Percentiles rank a stretch among this genome's conserved stretches.
These are phyloP conservation scores for Elaeis guineensis DNA, from an alignment of 176 grass and related monocot species.

Conservation along the genomic window DNA sequence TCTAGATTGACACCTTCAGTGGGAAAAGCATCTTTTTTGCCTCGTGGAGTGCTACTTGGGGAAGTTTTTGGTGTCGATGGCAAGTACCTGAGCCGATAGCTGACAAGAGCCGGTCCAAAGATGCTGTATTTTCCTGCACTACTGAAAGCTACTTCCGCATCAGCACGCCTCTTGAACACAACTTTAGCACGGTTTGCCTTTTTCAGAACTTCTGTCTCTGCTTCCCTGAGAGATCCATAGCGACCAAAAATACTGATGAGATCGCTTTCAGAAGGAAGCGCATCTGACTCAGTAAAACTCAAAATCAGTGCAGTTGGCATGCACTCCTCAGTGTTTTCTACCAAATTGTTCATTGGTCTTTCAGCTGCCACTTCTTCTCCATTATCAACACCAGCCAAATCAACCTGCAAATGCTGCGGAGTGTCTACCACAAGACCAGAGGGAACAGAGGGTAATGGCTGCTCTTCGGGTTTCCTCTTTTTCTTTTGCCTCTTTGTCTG, in stretches of 20 bases:
- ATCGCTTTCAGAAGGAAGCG: conserved; percentile 45
- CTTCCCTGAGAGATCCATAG: conserved; percentile 40
- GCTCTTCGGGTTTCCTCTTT: conserved; percentile 13
- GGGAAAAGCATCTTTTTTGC: conserved; percentile 7
- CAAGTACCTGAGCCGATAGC: conserved; percentile 41
- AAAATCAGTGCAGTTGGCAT: conserved; percentile 30
- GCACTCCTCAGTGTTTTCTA: conserved; percentile 20
- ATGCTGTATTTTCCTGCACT: conserved; percentile 39
- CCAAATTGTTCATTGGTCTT: conserved; percentile 4
- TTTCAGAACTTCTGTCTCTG: conserved; percentile 36
- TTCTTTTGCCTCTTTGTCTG: conserved; percentile 34
- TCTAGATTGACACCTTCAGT: conserved; percentile 19
- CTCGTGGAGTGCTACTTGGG: conserved; percentile 7
- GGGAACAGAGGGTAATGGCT: conserved; percentile 6
- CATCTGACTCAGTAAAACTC: conserved; percentile 31
- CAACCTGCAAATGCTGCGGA: conserved; percentile 2
- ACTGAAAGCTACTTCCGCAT: conserved; percentile 40
- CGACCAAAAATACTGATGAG: conserved; percentile 49
- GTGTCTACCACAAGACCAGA: not conserved
- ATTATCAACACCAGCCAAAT: conserved; percentile 1
- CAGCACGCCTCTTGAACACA: conserved; percentile 37
- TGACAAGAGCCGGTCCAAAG: conserved; percentile 45
- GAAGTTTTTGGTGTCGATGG: conserved; percentile 17
- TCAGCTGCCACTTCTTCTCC: conserved; percentile 16
- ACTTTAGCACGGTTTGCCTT: conserved; percentile 38